Conservation (phyloP, 2,329 filamentous ascomycete genomes). For the Colletotrichum sp. region DNA sequence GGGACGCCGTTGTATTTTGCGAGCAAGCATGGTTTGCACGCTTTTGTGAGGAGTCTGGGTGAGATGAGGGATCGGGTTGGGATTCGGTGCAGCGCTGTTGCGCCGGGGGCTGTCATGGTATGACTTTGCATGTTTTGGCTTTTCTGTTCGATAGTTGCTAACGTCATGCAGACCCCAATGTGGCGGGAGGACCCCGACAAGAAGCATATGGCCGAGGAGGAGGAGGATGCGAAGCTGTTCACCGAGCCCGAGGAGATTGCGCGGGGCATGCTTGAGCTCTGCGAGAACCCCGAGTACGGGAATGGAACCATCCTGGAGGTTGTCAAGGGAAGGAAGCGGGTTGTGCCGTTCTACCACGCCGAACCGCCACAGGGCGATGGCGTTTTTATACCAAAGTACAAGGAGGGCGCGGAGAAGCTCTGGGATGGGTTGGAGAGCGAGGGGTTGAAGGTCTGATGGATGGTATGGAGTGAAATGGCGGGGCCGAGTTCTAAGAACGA, state of each 20-base stretch:
- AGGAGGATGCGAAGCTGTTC: conserved; percentile 26
- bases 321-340: conserved; percentile 25
- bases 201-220: conserved; percentile 27
- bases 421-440: conserved; percentile 25
- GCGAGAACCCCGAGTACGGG: conserved; percentile 24
- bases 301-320: conserved; percentile 38
- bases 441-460: conserved; percentile 26
- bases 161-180: conserved; percentile 32
- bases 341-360: conserved; percentile 32
- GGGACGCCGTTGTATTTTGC: conserved; percentile 40
- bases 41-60: conserved; percentile 36
- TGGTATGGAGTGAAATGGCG: background rate
- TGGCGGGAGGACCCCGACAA: conserved; percentile 37
- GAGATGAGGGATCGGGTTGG: conserved; percentile 34
- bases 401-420: conserved; percentile 25
- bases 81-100: conserved; percentile 35
- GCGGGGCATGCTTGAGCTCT: conserved; percentile 33
- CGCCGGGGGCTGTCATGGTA: conserved; percentile 37
- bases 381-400: conserved; percentile 27
- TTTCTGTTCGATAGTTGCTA: background rate
- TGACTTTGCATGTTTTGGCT: background rate
- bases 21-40: conserved; percentile 41
- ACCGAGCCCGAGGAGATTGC: conserved; percentile 35
- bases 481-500: background rate
- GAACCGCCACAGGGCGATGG: conserved; percentile 28